Base-by-base conservation (phyloP, 495 filamentous ascomycete genomes). In the Hypoxylon trugodes region DNA sequence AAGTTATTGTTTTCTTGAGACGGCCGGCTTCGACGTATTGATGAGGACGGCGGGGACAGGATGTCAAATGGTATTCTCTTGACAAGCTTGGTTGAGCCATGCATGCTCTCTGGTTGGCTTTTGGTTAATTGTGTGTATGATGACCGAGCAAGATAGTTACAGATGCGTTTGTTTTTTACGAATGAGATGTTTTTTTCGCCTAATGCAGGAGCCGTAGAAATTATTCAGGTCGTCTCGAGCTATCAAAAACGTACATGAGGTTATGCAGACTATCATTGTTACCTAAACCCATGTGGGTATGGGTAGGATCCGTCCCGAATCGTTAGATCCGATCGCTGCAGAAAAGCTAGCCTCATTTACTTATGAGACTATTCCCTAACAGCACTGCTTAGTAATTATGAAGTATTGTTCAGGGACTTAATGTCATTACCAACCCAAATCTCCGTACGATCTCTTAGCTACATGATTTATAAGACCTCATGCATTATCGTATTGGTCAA, bases 101-200 rank as follows among this genome's bases (percentile, higher is more conserved):
- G 38, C n/a, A n/a, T n/a, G n/a, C n/a, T n/a, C 45, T 67, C 38
- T 48, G 40, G 38, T 48, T 58, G 57, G 52, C 58, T 59, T 58
- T 7, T 42, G 64, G 64, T 61, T 61, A 67, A 52, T 61, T 58
- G 58, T 50, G 45, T 67, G 64, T 67, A 67, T 61, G 64, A 67
- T 58, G n/a, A n/a, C n/a, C 38, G 59, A 42, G 45, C 63, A 66
- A 55, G 38, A 45, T 43, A 58, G 46, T 57, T 10, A 47, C 41
- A 32, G 21, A 61, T 67, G 52, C 38, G n/a, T n/a, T n/a, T n/a
- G n/a, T n/a, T n/a, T 50, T 61, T 59, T 48, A 67, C 47, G 64
- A 67, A 61, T 61, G 57, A 66, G 16, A 66, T 48, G 63, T 26
- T 52, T 41, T 37, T n/a, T 10, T 26, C 16, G n/a, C 42, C n/a